A percentile compares a stretch with the other conserved stretches of the same genome.
These are phyloP conservation scores for Xerocomellus intermedius DNA, from an alignment of 768 basidiomycete species.

Conservation along the genomic window DNA sequence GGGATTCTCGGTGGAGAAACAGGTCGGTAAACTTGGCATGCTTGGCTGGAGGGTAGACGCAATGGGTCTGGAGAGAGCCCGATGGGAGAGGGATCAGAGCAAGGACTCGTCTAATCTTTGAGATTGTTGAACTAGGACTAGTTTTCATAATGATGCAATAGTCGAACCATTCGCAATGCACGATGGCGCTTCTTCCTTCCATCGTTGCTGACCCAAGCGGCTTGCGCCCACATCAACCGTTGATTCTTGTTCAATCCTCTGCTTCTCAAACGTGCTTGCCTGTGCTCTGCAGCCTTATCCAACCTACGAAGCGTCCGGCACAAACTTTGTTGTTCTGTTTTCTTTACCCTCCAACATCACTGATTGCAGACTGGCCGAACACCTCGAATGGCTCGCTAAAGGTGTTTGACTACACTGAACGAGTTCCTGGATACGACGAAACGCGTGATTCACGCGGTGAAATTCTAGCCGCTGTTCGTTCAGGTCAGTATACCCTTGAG, in stretches of 20 bases:
- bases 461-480: conserved; percentile 43
- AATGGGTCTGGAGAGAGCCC: conserved; percentile 42
- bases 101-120: conserved; percentile 11
- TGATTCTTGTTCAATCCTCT: conserved; percentile 61
- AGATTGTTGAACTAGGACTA: neutral
- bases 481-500: conserved; percentile 25
- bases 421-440: conserved; percentile 53
- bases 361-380: conserved; percentile 35
- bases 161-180: neutral
- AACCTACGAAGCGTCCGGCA: conserved; percentile 17
- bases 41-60: conserved; percentile 53
- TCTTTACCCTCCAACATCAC: conserved; percentile 51
- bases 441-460: conserved; percentile 35
- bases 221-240: conserved; percentile 36
- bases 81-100: conserved; percentile 41
- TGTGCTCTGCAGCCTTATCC: conserved; percentile 48
- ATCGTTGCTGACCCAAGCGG: conserved; percentile 26
- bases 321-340: conserved; percentile 53
- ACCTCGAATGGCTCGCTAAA: conserved; percentile 24
- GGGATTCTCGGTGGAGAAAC: conserved; percentile 50
- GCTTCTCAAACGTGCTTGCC: conserved; percentile 56
- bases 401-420: conserved; percentile 49
- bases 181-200: conserved; percentile 31
- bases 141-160: neutral
- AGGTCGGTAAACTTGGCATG: conserved; percentile 49